A percentile compares a stretch with the other conserved stretches of the same genome.
These are phyloP conservation scores for Nemania serpens DNA, from an alignment of 2,329 filamentous ascomycete species.

Conservation along the genomic window DNA sequence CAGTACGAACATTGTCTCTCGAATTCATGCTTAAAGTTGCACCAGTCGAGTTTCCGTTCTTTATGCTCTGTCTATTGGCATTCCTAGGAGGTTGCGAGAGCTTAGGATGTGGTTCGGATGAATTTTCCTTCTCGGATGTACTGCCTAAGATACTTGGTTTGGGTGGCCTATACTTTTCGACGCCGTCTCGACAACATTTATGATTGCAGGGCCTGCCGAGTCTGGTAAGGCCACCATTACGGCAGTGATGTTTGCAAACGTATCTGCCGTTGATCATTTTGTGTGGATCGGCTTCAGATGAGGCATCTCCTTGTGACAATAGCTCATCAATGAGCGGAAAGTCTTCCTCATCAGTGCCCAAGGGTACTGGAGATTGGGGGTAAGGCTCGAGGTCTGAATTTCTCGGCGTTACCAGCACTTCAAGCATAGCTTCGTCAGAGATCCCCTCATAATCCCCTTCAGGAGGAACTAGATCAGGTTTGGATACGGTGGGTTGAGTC, in stretches of 20 bases:
- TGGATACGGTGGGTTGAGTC: neutral
- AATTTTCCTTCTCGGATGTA: slow-evolving; percentile 28
- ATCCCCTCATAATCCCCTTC: slow-evolving; percentile 43
- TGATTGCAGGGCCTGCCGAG: slow-evolving; percentile 65
- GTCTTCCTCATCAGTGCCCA: slow-evolving; percentile 45
- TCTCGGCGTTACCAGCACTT: slow-evolving; percentile 34
- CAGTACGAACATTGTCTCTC: neutral
- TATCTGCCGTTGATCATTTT: slow-evolving; percentile 72
- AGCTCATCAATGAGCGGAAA: slow-evolving; percentile 58
- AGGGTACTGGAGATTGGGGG: slow-evolving; percentile 16
- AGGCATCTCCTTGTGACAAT: slow-evolving; percentile 41
- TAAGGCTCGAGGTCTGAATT: slow-evolving; percentile 30
- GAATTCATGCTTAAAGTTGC: neutral
- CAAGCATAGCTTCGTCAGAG: slow-evolving; percentile 50
- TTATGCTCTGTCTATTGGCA: neutral
- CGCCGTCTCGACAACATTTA: slow-evolving; percentile 71
- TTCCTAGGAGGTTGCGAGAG: neutral
- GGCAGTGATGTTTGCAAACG: slow-evolving; percentile 73
- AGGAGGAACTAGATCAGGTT: slow-evolving; percentile 11
- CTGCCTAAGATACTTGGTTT: slow-evolving; percentile 35
- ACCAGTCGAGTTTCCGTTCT: neutral
- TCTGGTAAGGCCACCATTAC: slow-evolving; percentile 44
- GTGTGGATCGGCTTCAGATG: slow-evolving; percentile 44
- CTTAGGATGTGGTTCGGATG: neutral
- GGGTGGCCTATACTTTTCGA: slow-evolving; percentile 64